Percentiles rank a stretch among this genome's conserved stretches.
These are phyloP conservation scores for Xylaria sp. DNA, from an alignment of 2,329 filamentous ascomycete species.

Conservation along the genomic window DNA sequence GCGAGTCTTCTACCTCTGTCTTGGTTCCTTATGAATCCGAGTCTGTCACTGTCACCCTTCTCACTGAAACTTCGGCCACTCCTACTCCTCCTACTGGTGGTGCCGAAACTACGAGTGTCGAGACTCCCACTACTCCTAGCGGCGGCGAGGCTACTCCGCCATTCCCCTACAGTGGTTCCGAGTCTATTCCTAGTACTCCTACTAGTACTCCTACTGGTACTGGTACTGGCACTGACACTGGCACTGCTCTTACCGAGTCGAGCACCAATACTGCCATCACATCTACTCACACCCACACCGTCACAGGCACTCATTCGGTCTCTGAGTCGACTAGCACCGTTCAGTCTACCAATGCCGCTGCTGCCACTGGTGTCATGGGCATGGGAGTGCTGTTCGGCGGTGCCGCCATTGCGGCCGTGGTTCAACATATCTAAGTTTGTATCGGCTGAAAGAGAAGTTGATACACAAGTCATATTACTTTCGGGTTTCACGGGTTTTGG, in stretches of 20 bases:
- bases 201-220: slow-evolving; percentile 24
- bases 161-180: slow-evolving; percentile 17
- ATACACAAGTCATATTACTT: not conserved
- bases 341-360: slow-evolving; percentile 27
- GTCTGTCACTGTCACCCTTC: slow-evolving; percentile 17
- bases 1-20: slow-evolving; percentile 23
- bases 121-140: slow-evolving; percentile 14
- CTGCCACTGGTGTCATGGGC: slow-evolving; percentile 28
- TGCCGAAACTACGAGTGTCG: slow-evolving; percentile 15
- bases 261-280: slow-evolving; percentile 10
- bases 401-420: slow-evolving; percentile 34
- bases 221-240: slow-evolving; percentile 1
- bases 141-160: slow-evolving; percentile 11
- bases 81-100: slow-evolving; percentile 21
- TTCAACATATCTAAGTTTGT: slow-evolving; percentile 34
- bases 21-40: slow-evolving; percentile 15
- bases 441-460: slow-evolving; percentile 5
- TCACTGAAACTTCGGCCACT: slow-evolving; percentile 32
- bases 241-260: slow-evolving; percentile 21
- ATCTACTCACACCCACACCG: slow-evolving; percentile 15
- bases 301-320: slow-evolving; percentile 14
- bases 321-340: slow-evolving; percentile 8
- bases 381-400: slow-evolving; percentile 38
- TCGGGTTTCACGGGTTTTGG: slow-evolving; percentile 9
- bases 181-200: slow-evolving; percentile 6